Evolutionary conservation across 805 yeast genomes (phyloP).

Genomic region (Kodamaea lidongshanica): DNA sequence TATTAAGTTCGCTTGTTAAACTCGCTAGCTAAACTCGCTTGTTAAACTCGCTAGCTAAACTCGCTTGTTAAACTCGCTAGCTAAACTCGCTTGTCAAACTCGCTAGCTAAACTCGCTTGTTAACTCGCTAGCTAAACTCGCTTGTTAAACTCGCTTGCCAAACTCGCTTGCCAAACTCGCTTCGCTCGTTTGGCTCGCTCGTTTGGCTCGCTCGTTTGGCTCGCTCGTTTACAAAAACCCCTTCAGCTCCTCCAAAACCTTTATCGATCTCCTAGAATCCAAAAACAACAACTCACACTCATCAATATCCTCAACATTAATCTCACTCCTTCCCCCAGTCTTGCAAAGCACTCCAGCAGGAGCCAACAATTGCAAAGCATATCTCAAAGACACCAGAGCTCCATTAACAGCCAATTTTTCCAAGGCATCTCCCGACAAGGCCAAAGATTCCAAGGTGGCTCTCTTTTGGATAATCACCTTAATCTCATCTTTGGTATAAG

Average conservation of each 20-base stretch:
- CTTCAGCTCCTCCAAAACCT: slow-evolving; percentile 48
- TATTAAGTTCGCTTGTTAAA: too few species aligned
- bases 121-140: too few species aligned
- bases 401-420: slow-evolving; percentile 72
- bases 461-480: slow-evolving; percentile 76
- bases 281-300: slow-evolving; percentile 78
- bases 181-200: slow-evolving; percentile 1
- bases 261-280: slow-evolving; percentile 78
- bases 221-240: slow-evolving; percentile 6
- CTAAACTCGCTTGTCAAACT: too few species aligned
- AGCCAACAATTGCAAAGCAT: slow-evolving; percentile 82
- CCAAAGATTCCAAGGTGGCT: slow-evolving; percentile 68
- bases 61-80: too few species aligned
- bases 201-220: background rate
- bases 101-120: too few species aligned
- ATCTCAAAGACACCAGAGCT: slow-evolving; percentile 73
- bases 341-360: slow-evolving; percentile 84
- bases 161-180: slow-evolving; percentile 1
- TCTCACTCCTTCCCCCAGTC: slow-evolving; percentile 64
- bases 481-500: slow-evolving; percentile 82
- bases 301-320: slow-evolving; percentile 65
- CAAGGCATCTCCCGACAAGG: slow-evolving; percentile 62
- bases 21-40: too few species aligned
- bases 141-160: too few species aligned
- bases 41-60: too few species aligned